Evolutionary conservation across 2,329 filamentous ascomycete species (phyloP).

Genomic region (Colletotrichum chlorophyti): DNA sequence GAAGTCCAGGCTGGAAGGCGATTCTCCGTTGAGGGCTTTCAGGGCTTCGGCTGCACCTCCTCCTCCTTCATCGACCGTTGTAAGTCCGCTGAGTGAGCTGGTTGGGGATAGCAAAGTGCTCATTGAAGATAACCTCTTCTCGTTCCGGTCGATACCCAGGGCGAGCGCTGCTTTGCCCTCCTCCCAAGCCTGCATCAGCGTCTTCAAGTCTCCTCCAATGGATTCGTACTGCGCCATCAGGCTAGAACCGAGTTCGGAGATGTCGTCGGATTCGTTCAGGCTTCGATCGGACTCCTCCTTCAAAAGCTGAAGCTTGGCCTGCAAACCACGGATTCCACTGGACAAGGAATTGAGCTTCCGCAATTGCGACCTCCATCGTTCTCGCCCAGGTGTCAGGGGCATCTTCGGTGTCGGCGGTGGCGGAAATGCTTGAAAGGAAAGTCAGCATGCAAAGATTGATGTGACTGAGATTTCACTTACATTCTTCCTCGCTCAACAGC

Average conservation of each 20-base stretch:
- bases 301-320: conserved; percentile 92
- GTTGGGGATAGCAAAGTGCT: conserved; percentile 65
- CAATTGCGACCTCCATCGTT: conserved; percentile 85
- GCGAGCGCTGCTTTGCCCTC: conserved; percentile 84
- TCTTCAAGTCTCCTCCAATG: conserved; percentile 85
- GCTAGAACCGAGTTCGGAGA: conserved; percentile 77
- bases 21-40: conserved; percentile 79
- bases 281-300: conserved; percentile 86
- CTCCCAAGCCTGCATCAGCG: conserved; percentile 85
- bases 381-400: conserved; percentile 74
- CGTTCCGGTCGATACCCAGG: conserved; percentile 81
- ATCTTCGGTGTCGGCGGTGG: conserved; percentile 63
- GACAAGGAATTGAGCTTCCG: conserved; percentile 89
- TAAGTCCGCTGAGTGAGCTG: conserved; percentile 71
- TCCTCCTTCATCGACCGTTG: conserved; percentile 62
- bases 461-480: conserved; percentile 52
- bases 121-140: conserved; percentile 71
- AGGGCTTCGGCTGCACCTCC: conserved; percentile 44
- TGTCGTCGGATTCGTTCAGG: conserved; percentile 75
- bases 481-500: conserved; percentile 81
- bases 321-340: conserved; percentile 86
- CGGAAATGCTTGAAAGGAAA: conserved; percentile 55
- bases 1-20: conserved; percentile 55
- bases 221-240: conserved; percentile 93
- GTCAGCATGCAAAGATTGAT: conserved; percentile 1